Base-by-base conservation (phyloP, 352 stramenopile species). In the Phytophthora syringae region DNA sequence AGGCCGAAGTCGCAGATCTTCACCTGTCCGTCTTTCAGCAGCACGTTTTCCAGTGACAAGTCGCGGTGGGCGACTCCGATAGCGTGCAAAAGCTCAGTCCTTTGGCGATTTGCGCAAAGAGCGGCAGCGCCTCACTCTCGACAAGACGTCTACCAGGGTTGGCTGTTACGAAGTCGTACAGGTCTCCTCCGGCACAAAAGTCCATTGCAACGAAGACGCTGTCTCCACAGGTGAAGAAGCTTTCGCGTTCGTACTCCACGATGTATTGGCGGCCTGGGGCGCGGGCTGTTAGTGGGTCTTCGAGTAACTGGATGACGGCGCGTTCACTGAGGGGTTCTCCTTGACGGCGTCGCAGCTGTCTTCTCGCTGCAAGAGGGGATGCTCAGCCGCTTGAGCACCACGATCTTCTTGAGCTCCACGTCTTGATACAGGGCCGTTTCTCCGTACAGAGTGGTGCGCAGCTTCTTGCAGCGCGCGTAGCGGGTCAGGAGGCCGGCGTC, bases 1-100 rank as follows among this genome's bases (percentile, higher is more conserved):
- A 90, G 57, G 0, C 81, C 84, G 70, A 93, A 93, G 66, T 90
- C 80, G 48, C 81, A 90, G 40, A 93, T 76, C 66, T 82, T 89
- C 44, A 70, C 75, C 5, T 58, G 34, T 20, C 67, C 66, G 49
- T 64, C 40, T 11, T 85, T 76, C 1, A 90, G 60, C 48, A 90
- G 52, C 24, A 90, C 66, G 49, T 90, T 90, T 60, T 90, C 82
- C 7, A 87, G 71, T 12, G 77, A 88, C 15, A 90, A 27, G 30
- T 90, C 81, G 4, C 79, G 77, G 54, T 90, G 81, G 11, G 79
- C 79, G 6, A 89, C 68, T 40, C 70, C 74, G 18, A 84, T 50
- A 1, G 45, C 49, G 57, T 90, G 82, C 2, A 90, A 54, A 84
- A 89, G 32, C 48, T 54, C 11, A 90, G 24, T 16, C 77, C 82